phyloP scores from a whole-genome alignment of 164 flowering plant species.

The Kalanchoe fedtschenkoi region DNA sequence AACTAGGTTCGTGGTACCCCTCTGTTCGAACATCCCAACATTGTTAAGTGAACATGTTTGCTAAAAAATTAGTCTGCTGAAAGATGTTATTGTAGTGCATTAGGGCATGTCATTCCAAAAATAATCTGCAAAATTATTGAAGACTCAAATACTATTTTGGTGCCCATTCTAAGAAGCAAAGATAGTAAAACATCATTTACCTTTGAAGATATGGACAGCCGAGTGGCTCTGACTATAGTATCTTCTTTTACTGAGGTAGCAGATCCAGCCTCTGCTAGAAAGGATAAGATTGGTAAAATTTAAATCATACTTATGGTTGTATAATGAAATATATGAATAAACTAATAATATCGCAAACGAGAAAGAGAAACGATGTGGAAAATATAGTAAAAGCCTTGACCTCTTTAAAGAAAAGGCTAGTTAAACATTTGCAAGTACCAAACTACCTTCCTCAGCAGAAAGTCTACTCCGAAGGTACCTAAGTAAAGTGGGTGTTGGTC shows the following conservation, averaged over 20 bases:
- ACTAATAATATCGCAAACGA: too few relatives aligned
- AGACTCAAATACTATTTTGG: neutral
- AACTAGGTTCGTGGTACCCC: too few relatives aligned
- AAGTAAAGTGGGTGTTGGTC: constrained; percentile 74
- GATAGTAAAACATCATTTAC: constrained; percentile 13
- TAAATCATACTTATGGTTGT: neutral
- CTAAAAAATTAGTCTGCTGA: neutral
- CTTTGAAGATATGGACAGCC: constrained; percentile 69
- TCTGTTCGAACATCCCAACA: too few relatives aligned
- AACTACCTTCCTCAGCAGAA: constrained; percentile 56
- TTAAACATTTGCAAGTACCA: neutral
- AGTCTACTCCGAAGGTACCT: constrained; percentile 77
- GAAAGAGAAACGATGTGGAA: too few relatives aligned
- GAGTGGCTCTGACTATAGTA: constrained; percentile 58
- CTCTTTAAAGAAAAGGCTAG: too few relatives aligned
- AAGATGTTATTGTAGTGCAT: neutral
- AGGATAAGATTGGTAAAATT: neutral
- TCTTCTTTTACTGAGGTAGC: constrained; percentile 37
- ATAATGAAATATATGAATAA: too few relatives aligned
- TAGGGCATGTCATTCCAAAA: neutral
- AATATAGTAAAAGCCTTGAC: too few relatives aligned
- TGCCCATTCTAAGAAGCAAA: neutral
- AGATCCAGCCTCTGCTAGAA: constrained; percentile 38
- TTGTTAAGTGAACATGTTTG: too few relatives aligned
- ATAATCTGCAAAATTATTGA: neutral